Base-by-base conservation (phyloP, 441 rosid genomes). In the Codiaeum variegatum region DNA sequence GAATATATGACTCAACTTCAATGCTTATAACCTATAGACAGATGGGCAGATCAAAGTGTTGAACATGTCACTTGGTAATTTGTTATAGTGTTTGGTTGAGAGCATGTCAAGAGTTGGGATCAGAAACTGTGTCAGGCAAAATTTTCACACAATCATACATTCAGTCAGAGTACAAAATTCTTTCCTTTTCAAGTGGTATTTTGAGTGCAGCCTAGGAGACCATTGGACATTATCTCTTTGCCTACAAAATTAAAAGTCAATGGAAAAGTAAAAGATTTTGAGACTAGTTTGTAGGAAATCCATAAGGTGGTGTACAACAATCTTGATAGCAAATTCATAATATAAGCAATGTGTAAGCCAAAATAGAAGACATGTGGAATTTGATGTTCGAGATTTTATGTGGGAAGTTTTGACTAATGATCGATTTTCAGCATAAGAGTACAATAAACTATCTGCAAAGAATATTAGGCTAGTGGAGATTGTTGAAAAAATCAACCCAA, bases 1-100 rank as follows among this genome's bases (percentile, higher is more conserved):
- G 0, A 4, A 52, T 28, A 69, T 40, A 0, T 5, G n/a, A 1
- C 10, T 75, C 0, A 40, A 44, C 7, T 75, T 62, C 7, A 70
- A 70, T 23, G 29, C 51, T 0, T 61, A 68, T 36, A 73, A 74
- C 1, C 73, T 36, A 5, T 21, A 66, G 18, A 73, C 19, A 0
- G 29, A 66, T 55, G 65, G 76, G 0, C 49, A 74, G 0, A 47
- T 28, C 0, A 46, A 67, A 6, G 74, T 69, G 0, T 47, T 75
- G 0, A 75, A 75, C 1, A 13, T 2, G 0, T 49, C 78, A 0
- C 18, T 68, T 2, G 42, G 63, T 0, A 36, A 64, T 21, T 13
- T 40, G 1, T 15, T 74, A 23, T 8, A 4, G 0, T 12, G 72
- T 32, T 21, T 59, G 5, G 62, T 69, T 2, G 31, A 68, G 0